phyloP scores from a whole-genome alignment of 768 basidiomycete genomes.

The Pholiota conissans region DNA sequence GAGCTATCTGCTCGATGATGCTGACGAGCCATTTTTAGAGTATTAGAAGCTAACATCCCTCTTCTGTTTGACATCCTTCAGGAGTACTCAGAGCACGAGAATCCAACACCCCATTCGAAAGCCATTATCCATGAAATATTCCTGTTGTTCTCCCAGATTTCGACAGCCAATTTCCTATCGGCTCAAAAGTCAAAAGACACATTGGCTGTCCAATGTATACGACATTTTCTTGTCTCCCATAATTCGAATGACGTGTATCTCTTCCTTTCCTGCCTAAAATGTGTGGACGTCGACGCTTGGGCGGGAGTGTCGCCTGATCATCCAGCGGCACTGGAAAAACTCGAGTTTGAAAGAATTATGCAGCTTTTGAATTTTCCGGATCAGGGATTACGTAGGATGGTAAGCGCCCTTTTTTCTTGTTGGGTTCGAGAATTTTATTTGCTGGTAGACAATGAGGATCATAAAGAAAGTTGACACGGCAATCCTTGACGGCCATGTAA shows the following conservation, averaged over 20 bases:
- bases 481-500: constrained; percentile 58
- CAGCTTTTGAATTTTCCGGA: constrained; percentile 64
- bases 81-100: constrained; percentile 1
- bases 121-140: constrained; percentile 37
- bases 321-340: constrained; percentile 59
- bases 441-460: constrained; percentile 58
- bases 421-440: background rate
- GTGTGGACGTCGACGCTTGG: constrained; percentile 62
- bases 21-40: no score
- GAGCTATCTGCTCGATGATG: background rate
- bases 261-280: constrained; percentile 65
- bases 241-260: constrained; percentile 63
- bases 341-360: constrained; percentile 77
- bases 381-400: constrained; percentile 55
- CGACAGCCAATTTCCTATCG: constrained; percentile 27
- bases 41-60: constrained; percentile 12
- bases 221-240: constrained; percentile 55
- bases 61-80: constrained; percentile 19
- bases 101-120: constrained; percentile 6
- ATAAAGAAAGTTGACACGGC: constrained; percentile 55
- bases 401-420: constrained; percentile 25
- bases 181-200: constrained; percentile 24
- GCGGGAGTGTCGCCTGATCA: constrained; percentile 57
- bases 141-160: constrained; percentile 29
- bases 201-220: constrained; percentile 48